Base-by-base conservation (phyloP, 345 rosid genomes). In the Populus nigra region DNA sequence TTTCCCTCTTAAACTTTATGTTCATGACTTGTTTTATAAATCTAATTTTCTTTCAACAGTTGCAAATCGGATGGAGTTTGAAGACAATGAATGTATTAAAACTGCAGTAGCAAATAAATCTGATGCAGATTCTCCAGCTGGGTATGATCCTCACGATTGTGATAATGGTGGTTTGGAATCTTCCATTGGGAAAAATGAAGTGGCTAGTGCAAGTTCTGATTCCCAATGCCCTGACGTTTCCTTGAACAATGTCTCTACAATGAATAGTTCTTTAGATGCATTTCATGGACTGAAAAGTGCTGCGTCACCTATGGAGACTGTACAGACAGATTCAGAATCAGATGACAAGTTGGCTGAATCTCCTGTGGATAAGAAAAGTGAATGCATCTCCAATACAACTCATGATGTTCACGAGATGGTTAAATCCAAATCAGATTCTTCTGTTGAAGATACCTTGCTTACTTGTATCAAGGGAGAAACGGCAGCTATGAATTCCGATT, bases 91-190 rank as follows among this genome's bases (percentile, higher is more conserved):
- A 23, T 73, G 18, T 50, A 65, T 43, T 57, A 53, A 63, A 35
- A 78, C 86, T 55, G 80, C 77, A 67, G 75, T 47, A 68, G 86
- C 75, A 73, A 75, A 61, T 62, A 74, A 84, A 76, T 76, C 84
- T 73, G 79, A 85, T 74, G 73, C 71, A 4, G 86, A 79, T 79
- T 80, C 84, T 69, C 83, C 84, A 8, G 73, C 85, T 50, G 68
- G 76, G 81, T 77, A 74, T 63, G 86, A 84, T 45, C 43, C 47
- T 68, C 13, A 66, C 57, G 81, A 79, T 69, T 65, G 70, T 74
- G 78, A 78, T 73, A 78, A 76, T 75, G 77, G 82, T 76, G 79
- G 41, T 63, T 31, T 53, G 76, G 74, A 74, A 77, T 62, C 29
- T 65, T 69, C 55, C 72, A 45, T 67, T 57, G 33, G 22, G 49